phyloP scores from a whole-genome alignment of 768 basidiomycete species.

The Leccinum incarnatum region DNA sequence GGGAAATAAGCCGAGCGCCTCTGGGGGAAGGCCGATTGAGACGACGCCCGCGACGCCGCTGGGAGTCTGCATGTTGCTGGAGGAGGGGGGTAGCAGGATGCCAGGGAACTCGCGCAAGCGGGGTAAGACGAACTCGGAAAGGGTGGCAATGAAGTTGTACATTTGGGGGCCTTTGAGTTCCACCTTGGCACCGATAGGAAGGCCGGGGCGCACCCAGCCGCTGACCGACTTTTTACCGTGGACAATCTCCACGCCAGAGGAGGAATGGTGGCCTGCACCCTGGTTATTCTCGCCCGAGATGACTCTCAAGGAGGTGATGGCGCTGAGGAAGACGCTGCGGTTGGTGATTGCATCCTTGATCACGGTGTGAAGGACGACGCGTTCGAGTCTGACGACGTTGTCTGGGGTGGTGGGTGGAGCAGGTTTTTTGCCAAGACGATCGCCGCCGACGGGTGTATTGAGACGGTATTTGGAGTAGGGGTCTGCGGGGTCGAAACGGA shows the following conservation, averaged over 20 bases:
- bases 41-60: slow-evolving; percentile 85
- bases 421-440: slow-evolving; percentile 62
- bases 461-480: slow-evolving; percentile 80
- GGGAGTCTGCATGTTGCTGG: slow-evolving; percentile 66
- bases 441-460: slow-evolving; percentile 73
- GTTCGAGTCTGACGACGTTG: slow-evolving; percentile 74
- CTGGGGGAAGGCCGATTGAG: slow-evolving; percentile 79
- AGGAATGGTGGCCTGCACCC: slow-evolving; percentile 67
- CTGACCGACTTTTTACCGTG: slow-evolving; percentile 63
- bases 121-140: slow-evolving; percentile 94
- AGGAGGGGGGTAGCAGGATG: slow-evolving; percentile 71
- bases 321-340: slow-evolving; percentile 72
- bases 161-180: slow-evolving; percentile 87
- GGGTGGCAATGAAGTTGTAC: slow-evolving; percentile 88
- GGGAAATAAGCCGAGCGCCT: slow-evolving; percentile 88
- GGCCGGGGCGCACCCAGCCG: slow-evolving; percentile 81
- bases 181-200: slow-evolving; percentile 60
- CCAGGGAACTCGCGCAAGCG: slow-evolving; percentile 89
- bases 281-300: slow-evolving; percentile 79
- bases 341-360: slow-evolving; percentile 73
- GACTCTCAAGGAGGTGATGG: slow-evolving; percentile 84
- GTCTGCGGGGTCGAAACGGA: slow-evolving; percentile 70
- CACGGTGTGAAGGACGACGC: slow-evolving; percentile 85
- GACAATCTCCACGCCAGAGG: slow-evolving; percentile 78
- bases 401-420: slow-evolving; percentile 64